Conservation (phyloP, 2,329 filamentous ascomycete genomes). For the Tolypocladium tropicale region DNA sequence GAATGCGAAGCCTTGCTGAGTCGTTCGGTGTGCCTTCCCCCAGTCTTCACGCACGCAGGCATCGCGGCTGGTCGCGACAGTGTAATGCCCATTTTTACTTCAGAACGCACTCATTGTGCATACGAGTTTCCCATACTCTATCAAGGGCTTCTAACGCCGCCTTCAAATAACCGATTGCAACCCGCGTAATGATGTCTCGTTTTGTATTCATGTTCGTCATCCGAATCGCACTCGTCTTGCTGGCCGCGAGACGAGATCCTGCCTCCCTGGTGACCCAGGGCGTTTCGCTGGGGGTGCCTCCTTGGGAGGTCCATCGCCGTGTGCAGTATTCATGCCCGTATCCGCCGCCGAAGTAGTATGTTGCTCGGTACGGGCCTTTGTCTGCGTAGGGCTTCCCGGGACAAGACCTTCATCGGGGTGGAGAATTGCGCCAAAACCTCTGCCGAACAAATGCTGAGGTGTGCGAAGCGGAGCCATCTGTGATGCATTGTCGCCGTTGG, state of each 20-base stretch:
- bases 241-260: conserved; percentile 13
- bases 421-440: conserved; percentile 30
- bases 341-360: not conserved
- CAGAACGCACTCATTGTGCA: no score
- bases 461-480: conserved; percentile 37
- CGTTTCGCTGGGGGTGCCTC: not conserved
- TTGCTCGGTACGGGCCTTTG: not conserved
- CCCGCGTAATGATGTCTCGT: not conserved
- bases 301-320: conserved; percentile 7
- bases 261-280: not conserved
- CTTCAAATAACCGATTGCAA: not conserved
- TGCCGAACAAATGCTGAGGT: conserved; percentile 41
- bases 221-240: conserved; percentile 22
- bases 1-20: not conserved
- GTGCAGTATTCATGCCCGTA: conserved; percentile 14
- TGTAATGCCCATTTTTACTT: not conserved
- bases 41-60: not conserved
- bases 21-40: not conserved
- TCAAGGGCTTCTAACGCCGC: not conserved
- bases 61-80: not conserved
- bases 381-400: conserved; percentile 8
- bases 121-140: no score
- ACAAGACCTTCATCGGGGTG: conserved; percentile 38
- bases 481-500: conserved; percentile 21
- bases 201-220: not conserved